These are phyloP conservation scores for Coccomyxa subellipsoidea DNA, from an alignment of 163 green algal species.

Conservation along the genomic window DNA sequence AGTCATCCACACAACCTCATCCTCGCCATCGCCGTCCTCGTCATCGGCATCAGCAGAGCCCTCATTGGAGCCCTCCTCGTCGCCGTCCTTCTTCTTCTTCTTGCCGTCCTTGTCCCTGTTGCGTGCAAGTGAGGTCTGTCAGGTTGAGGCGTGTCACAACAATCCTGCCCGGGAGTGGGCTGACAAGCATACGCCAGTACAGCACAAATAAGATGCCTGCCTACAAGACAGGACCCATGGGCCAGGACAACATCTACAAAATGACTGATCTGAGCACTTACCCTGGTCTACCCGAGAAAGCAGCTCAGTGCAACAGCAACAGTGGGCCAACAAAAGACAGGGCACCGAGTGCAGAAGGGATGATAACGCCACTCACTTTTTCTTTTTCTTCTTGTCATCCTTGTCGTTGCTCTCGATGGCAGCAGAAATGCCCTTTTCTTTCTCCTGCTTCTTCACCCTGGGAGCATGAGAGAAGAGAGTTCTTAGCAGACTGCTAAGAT, in stretches of 20 bases:
- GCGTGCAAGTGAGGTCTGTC: neutral
- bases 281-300: no score
- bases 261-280: no score
- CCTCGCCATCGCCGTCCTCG: conserved; percentile 47
- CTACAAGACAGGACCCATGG: neutral
- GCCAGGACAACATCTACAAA: no score
- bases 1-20: conserved; percentile 85
- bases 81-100: conserved; percentile 69
- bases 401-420: conserved; percentile 47
- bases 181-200: no score
- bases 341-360: neutral
- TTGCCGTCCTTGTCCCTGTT: conserved; percentile 8
- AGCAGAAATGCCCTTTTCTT: conserved; percentile 79
- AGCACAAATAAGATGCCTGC: neutral
- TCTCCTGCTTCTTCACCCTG: conserved; percentile 79
- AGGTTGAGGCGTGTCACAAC: no score
- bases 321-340: no score
- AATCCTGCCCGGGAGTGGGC: no score
- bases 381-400: conserved; percentile 66
- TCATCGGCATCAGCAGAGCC: conserved; percentile 58
- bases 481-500: no score
- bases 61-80: conserved; percentile 20
- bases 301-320: no score
- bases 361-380: conserved; percentile 38
- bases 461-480: neutral